Percentiles rank a stretch among this genome's conserved stretches.
These are phyloP conservation scores for Cryptococcus wingfieldii DNA, from an alignment of 1,284 basidiomycete species.

Conservation along the genomic window DNA sequence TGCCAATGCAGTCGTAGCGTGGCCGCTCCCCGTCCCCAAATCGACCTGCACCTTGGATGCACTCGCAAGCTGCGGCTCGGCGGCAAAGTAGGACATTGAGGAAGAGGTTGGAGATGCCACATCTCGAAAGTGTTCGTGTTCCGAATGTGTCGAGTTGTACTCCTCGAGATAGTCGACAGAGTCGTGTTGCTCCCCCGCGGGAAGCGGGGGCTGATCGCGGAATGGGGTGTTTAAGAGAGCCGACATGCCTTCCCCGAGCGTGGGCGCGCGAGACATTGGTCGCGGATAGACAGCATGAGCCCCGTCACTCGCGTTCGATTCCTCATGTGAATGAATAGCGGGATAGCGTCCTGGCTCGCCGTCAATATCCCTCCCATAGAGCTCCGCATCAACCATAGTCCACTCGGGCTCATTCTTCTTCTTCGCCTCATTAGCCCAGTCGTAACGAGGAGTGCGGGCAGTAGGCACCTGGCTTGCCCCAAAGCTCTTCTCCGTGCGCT, in stretches of 20 bases:
- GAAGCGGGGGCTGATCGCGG: not conserved
- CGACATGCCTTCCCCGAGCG: constrained; percentile 13
- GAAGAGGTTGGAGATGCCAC: constrained; percentile 6
- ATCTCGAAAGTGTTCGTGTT: not conserved
- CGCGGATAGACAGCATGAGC: constrained; percentile 18
- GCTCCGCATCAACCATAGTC: constrained; percentile 19
- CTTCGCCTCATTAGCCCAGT: constrained; percentile 11
- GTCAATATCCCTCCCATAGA: constrained; percentile 11
- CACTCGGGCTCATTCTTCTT: constrained; percentile 4
- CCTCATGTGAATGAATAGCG: not conserved
- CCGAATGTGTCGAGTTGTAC: not conserved
- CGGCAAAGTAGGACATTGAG: constrained; percentile 7
- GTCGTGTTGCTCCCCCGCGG: constrained; percentile 10
- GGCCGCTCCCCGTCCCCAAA: not conserved
- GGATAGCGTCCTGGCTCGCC: constrained; percentile 18
- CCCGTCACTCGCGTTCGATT: not conserved
- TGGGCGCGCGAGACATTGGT: constrained; percentile 25
- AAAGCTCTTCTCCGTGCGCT: constrained; percentile 22
- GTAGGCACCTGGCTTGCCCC: constrained; percentile 22
- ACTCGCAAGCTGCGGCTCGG: constrained; percentile 16
- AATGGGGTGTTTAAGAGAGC: not conserved
- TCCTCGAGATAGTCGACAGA: constrained; percentile 18
- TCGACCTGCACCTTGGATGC: constrained; percentile 14
- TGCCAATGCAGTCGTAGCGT: constrained; percentile 26
- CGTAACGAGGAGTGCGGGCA: constrained; percentile 5